Conservation (phyloP, 768 basidiomycete genomes). For the Macrocybe gigantea region DNA sequence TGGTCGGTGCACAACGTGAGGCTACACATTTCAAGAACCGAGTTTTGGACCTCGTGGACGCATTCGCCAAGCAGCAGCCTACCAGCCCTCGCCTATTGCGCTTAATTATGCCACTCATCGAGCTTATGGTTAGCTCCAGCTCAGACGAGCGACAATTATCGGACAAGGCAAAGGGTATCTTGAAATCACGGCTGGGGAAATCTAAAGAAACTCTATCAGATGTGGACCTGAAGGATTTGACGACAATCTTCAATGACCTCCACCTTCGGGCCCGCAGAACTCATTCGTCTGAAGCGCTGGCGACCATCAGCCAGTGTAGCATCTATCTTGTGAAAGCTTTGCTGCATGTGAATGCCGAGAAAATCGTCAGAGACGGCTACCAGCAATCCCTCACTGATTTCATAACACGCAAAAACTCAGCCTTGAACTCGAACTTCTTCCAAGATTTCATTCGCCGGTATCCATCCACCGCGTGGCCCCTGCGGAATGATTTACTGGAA, state of each 20-base stretch:
- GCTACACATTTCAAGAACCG: conserved; percentile 96
- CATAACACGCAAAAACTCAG: conserved; percentile 73
- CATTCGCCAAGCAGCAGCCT: conserved; percentile 72
- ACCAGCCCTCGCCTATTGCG: conserved; percentile 63
- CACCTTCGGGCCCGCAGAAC: conserved; percentile 70
- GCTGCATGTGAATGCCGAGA: conserved; percentile 34
- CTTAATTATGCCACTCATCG: conserved; percentile 71
- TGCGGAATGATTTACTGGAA: conserved; percentile 56
- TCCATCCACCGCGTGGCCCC: conserved; percentile 57
- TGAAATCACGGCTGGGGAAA: conserved; percentile 69
- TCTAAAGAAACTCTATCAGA: conserved; percentile 58
- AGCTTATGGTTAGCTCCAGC: conserved; percentile 60
- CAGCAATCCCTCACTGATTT: conserved; percentile 68
- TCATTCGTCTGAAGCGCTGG: conserved; percentile 54
- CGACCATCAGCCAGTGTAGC: conserved; percentile 61
- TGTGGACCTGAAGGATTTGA: conserved; percentile 36
- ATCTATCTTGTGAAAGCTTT: conserved; percentile 60
- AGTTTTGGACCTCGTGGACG: conserved; percentile 91
- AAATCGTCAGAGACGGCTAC: conserved; percentile 49
- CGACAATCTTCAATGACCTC: conserved; percentile 50
- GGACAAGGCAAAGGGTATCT: conserved; percentile 79
- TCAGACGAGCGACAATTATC: conserved; percentile 83
- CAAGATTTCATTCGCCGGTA: conserved; percentile 68
- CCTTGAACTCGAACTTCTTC: conserved; percentile 70
- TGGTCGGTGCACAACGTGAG: conserved; percentile 71